phyloP scores from a whole-genome alignment of 768 basidiomycete genomes.

The Termitomyces sp. region DNA sequence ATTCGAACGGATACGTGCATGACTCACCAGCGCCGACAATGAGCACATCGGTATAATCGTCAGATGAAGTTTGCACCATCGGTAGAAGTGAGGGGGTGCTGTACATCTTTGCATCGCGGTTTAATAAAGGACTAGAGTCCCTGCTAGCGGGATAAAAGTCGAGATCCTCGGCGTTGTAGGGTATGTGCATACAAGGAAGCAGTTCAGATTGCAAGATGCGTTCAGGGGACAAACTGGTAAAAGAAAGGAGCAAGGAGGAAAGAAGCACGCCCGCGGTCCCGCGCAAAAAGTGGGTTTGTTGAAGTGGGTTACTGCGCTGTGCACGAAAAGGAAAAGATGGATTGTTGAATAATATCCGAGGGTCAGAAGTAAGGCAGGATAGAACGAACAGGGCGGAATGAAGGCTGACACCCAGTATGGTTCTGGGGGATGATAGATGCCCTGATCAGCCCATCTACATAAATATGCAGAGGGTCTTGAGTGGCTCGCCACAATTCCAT shows the following conservation, averaged over 20 bases:
- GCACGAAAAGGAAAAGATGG: neutral
- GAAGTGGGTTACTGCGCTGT: conserved; percentile 1
- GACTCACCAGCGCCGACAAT: conserved; percentile 12
- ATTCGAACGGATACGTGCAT: neutral
- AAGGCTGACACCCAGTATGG: neutral
- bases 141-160: neutral
- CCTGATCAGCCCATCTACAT: neutral
- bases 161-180: conserved; percentile 9
- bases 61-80: conserved; percentile 11
- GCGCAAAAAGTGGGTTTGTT: conserved; percentile 1
- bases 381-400: neutral
- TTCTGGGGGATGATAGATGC: neutral
- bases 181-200: conserved; percentile 6
- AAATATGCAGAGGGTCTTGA: neutral
- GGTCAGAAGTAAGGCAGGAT: neutral
- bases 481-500: neutral
- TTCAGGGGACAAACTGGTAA: neutral
- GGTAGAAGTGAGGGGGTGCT: neutral
- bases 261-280: conserved; percentile 7
- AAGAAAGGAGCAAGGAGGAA: neutral
- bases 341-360: conserved; percentile 1
- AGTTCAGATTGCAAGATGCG: conserved; percentile 5
- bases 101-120: neutral
- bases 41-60: conserved; percentile 9
- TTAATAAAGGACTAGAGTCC: conserved; percentile 1